Evolutionary conservation across 1,284 basidiomycete genomes (phyloP).

Genomic region (Tylopilus sp.): DNA sequence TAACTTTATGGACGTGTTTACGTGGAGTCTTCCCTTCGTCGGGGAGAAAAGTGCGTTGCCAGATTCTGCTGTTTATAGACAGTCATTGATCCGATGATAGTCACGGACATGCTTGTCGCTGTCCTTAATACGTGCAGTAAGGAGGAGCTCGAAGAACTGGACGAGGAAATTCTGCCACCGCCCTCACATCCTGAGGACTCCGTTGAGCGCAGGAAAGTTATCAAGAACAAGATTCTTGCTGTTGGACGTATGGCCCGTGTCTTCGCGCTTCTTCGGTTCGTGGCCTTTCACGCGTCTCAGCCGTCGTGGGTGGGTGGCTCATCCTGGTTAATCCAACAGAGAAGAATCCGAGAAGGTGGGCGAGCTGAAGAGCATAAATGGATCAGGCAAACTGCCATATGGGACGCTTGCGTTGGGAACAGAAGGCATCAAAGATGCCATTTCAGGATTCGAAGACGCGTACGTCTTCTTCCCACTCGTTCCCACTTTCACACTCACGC

Average conservation of each 20-base stretch:
- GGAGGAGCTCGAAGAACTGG: conserved; percentile 93
- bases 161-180: conserved; percentile 60
- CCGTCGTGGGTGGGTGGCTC: not conserved
- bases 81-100: conserved; percentile 49
- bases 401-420: conserved; percentile 91
- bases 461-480: conserved; percentile 56
- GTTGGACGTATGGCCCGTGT: conserved; percentile 97
- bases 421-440: conserved; percentile 97
- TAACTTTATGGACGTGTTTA: conserved; percentile 96
- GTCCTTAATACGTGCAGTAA: conserved; percentile 95
- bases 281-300: conserved; percentile 17
- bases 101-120: conserved; percentile 96
- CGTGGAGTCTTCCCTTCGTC: conserved; percentile 92
- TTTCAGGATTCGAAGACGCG: conserved; percentile 96
- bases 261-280: conserved; percentile 93
- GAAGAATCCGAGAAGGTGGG: conserved; percentile 99
- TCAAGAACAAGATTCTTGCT: conserved; percentile 99
- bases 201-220: conserved; percentile 82
- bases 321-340: conserved; percentile 51
- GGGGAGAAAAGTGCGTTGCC: conserved; percentile 89
- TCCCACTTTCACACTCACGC: conserved; percentile 1
- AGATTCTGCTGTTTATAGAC: not conserved
- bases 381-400: conserved; percentile 84
- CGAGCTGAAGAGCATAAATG: conserved; percentile 93
- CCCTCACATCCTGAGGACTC: conserved; percentile 60